Base-by-base conservation (phyloP, 306 rosid genomes). In the Quillaja saponaria region DNA sequence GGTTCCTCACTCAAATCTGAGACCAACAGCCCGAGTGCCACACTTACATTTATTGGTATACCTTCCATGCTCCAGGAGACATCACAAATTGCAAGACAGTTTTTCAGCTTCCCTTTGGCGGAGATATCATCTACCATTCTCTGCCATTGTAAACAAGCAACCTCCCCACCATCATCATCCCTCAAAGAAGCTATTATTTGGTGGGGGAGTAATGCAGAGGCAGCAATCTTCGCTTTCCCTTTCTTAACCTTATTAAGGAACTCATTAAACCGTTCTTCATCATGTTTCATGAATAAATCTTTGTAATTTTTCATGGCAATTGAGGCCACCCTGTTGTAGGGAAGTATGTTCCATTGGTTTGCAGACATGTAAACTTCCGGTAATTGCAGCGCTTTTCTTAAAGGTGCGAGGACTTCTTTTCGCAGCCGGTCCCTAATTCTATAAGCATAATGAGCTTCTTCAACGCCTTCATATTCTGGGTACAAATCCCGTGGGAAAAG, bases 61-160 rank as follows among this genome's bases (percentile, higher is more conserved):
- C 92, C 96, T 0, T 0, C 0, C 96, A 88, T 88, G 42, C 87
- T 81, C 18, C 78, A 80, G 0, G 92, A 82, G 4, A 85, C 90
- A 55, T 88, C 94, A 49, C 80, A 75, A 1, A 88, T 71, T 7
- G 87, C 84, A n/a, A 87, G 14, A 34, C 83, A 76, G 25, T 73
- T 81, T 34, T 34, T 81, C 75, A 85, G 33, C 55, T 71, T 83
- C 0, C 96, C 96, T 15, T 47, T 21, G 67, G 69, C 67, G 15
- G 37, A 44, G 66, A 81, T 7, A 33, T 85, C 87, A 4, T 79
- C 80, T 50, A 85, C 86, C 79, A 85, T 73, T 62, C 90, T 85
- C 67, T 69, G 75, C 94, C 96, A 88, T 13, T 88, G 96, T 11
- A 85, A 71, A 69, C 83, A 86, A 0, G 84, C 89, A 5, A 88